Conservation (phyloP, 2,329 filamentous ascomycete species). For the Paramyrothecium roridum region DNA sequence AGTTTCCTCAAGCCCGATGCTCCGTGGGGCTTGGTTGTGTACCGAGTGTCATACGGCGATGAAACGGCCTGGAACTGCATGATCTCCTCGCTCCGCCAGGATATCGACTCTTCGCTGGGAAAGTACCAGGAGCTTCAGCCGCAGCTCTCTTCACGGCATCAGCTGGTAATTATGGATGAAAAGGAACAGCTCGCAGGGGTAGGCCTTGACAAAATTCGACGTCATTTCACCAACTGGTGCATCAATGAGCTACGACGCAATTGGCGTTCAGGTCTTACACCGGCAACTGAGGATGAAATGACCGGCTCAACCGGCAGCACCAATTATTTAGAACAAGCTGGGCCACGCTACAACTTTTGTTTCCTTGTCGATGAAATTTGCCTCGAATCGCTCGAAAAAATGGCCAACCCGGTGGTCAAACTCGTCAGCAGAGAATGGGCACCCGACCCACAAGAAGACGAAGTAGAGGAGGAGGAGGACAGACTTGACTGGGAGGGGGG, state of each 20-base stretch:
- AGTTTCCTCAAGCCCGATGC: slow-evolving; percentile 1
- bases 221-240: background rate
- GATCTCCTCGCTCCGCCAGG: background rate
- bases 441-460: background rate
- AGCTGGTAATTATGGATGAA: background rate
- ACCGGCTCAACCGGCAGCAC: background rate
- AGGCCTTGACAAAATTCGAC: background rate
- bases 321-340: background rate
- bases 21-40: slow-evolving; percentile 2
- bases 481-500: slow-evolving; percentile 4
- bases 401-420: slow-evolving; percentile 2
- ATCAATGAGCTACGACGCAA: slow-evolving; percentile 1
- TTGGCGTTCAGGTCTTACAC: slow-evolving; percentile 1
- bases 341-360: slow-evolving; percentile 5
- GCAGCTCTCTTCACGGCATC: background rate
- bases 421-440: slow-evolving; percentile 1
- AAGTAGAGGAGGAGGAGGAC: background rate
- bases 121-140: slow-evolving; percentile 1
- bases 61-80: slow-evolving; percentile 3
- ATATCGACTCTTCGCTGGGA: slow-evolving; percentile 1
- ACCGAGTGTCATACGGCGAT: slow-evolving; percentile 3
- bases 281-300: background rate
- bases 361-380: slow-evolving; percentile 4
- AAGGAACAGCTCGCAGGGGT: background rate
- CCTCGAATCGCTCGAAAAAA: slow-evolving; percentile 4